Evolutionary conservation across 2,329 filamentous ascomycete genomes (phyloP).

Genomic region (Eutypella sp.): DNA sequence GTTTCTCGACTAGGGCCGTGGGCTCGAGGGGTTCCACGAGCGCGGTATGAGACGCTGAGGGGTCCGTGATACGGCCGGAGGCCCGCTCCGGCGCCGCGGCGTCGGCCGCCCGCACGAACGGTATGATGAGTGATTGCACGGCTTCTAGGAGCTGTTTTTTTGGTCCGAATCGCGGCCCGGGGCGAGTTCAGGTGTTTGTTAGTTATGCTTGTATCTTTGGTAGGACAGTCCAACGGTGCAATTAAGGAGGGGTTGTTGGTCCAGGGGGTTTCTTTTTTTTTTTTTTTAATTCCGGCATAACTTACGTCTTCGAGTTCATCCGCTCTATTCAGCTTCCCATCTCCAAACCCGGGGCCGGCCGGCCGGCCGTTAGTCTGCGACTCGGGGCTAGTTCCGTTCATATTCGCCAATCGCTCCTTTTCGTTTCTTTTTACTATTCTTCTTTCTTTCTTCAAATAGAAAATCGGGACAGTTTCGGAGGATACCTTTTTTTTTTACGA

Average conservation of each 20-base stretch:
- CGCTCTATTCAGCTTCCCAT: constrained; percentile 30
- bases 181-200: no score
- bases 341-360: constrained; percentile 1
- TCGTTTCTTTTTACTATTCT: no score
- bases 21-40: constrained; percentile 61
- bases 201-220: constrained; percentile 1
- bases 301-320: constrained; percentile 44
- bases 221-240: not conserved
- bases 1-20: constrained; percentile 47
- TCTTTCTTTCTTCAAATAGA: no score
- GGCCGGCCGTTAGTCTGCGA: constrained; percentile 6
- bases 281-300: constrained; percentile 3
- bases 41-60: no score
- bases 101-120: constrained; percentile 68
- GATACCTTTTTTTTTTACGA: no score
- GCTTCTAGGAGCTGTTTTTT: constrained; percentile 58
- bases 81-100: constrained; percentile 39
- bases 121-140: constrained; percentile 62
- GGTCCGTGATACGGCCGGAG: no score
- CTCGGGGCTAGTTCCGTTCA: constrained; percentile 2
- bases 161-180: no score
- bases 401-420: no score
- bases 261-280: no score
- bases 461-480: no score
- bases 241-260: not conserved